Conservation (phyloP, 805 yeast species). For the Candida adriatica region DNA sequence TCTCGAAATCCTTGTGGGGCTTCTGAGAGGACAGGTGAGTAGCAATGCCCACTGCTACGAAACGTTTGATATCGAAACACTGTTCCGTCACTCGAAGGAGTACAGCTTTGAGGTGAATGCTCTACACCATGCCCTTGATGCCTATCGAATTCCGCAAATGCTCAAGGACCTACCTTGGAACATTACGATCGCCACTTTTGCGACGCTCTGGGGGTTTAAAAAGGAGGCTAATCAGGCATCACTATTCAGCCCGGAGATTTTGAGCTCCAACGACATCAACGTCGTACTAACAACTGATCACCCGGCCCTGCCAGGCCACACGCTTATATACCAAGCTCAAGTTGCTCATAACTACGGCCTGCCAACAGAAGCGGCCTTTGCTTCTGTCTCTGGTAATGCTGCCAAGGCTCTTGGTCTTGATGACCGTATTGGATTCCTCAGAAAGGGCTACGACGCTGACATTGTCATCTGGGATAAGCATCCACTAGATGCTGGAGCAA, state of each 20-base stretch:
- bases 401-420: constrained; percentile 4
- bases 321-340: constrained; percentile 6
- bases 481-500: constrained; percentile 5
- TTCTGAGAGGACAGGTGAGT: constrained; percentile 6
- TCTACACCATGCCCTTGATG: constrained; percentile 6
- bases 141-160: constrained; percentile 4
- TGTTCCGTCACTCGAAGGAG: constrained; percentile 6
- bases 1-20: constrained; percentile 6
- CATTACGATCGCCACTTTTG: constrained; percentile 6
- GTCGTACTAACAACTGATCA: constrained; percentile 8
- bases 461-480: constrained; percentile 5
- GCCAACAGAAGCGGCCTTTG: constrained; percentile 4
- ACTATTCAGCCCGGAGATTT: constrained; percentile 5
- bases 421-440: constrained; percentile 6
- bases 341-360: constrained; percentile 8
- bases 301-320: constrained; percentile 8
- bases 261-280: constrained; percentile 2
- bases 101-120: constrained; percentile 6
- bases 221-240: constrained; percentile 8
- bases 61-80: constrained; percentile 7
- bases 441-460: constrained; percentile 8
- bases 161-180: constrained; percentile 6
- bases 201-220: constrained; percentile 7
- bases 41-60: constrained; percentile 8
- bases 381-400: constrained; percentile 6